Evolutionary conservation across 371 early-diverging fungal species (phyloP), one percentile per base, ranked within the genome.

Genomic region (Haplosporangium sp.): DNA sequence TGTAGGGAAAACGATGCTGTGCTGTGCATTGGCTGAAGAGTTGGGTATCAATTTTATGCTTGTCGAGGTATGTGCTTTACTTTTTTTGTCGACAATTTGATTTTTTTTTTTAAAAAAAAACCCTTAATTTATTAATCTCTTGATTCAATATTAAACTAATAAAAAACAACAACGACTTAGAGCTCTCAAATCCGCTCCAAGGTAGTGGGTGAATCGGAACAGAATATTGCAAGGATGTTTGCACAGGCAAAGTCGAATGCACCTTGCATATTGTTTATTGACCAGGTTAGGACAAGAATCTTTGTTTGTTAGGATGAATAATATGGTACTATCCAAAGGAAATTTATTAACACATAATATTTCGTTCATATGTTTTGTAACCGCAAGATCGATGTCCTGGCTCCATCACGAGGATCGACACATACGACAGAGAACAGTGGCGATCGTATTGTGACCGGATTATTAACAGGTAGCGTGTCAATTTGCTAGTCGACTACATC

Each of bases 1-100:
- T 10, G 98, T 98, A 65, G 99, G 99, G 64, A 99, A 99, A 85
- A 99, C 99, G 0, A 89, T 95, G 91, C 85, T 99, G 2, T 98
- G 99, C 50, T 93, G 93, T 79, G 99, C 99, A 0, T 85, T 99
- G 40, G 97, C 99, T 0, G 91, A 93, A 17, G 97, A 96, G 52
- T 77, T 87, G 3, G 90, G 90, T 2, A 88, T 94, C 66, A 94
- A 93, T 58, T 90, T 90, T 66, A 92, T 94, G 85, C 86, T 92
- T 62, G 92, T 92, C 1, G 94, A 94, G 78, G 89, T 89, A 82
- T 42, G 58, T 4, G 11, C 1, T 13, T 19, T 37, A 1, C 5
- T 3, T 1, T 17, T 27, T 11, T 15, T 1, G n/a, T 1, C 53
- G 53, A 10, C 27, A 53, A 13, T 6, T 6, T 11, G 53, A 53